A percentile compares a stretch with the other conserved stretches of the same genome.
phyloP scores from a whole-genome alignment of 2,329 filamentous ascomycete species.

The Neofusicoccum umdonicola region DNA sequence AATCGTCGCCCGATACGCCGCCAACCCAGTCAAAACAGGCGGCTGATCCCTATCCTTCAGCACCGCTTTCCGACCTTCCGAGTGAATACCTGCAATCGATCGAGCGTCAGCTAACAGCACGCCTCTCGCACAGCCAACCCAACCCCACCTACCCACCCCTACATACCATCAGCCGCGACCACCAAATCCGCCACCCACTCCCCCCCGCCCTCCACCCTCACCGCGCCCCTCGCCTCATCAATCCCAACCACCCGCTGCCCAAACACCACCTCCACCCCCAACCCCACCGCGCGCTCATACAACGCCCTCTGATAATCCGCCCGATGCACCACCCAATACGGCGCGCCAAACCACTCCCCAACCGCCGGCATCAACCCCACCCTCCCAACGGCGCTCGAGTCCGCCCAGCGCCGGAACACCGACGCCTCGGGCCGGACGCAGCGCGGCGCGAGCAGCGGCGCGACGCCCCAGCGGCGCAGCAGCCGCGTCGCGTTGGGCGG shows the following conservation, averaged over 20 bases:
- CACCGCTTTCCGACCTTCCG: constrained; percentile 22
- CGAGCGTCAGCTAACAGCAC: constrained; percentile 26
- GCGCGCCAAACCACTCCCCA: constrained; percentile 29
- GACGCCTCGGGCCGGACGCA: constrained; percentile 43
- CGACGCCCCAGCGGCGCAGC: constrained; percentile 48
- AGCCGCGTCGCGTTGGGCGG: constrained; percentile 37
- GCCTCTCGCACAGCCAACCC: constrained; percentile 18
- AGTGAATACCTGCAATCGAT: constrained; percentile 19
- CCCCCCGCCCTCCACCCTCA: constrained; percentile 39
- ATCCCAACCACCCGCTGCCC: constrained; percentile 20
- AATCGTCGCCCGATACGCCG: constrained; percentile 60
- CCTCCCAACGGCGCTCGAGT: constrained; percentile 44
- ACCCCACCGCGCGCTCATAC: constrained; percentile 20
- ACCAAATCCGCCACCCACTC: constrained; percentile 32
- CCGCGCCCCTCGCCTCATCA: constrained; percentile 8
- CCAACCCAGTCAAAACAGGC: constrained; percentile 57
- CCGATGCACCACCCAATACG: constrained; percentile 26
- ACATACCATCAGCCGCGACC: constrained; percentile 31
- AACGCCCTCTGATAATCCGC: constrained; percentile 24
- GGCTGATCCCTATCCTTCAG: constrained; percentile 23
- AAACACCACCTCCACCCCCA: constrained; percentile 22
- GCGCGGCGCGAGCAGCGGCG: constrained; percentile 19
- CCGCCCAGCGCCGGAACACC: constrained; percentile 52
- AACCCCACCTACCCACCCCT: constrained; percentile 44
- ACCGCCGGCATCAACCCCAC: constrained; percentile 54